phyloP scores from a whole-genome alignment of 2,329 filamentous ascomycete genomes.

The Diaporthe vexans region DNA sequence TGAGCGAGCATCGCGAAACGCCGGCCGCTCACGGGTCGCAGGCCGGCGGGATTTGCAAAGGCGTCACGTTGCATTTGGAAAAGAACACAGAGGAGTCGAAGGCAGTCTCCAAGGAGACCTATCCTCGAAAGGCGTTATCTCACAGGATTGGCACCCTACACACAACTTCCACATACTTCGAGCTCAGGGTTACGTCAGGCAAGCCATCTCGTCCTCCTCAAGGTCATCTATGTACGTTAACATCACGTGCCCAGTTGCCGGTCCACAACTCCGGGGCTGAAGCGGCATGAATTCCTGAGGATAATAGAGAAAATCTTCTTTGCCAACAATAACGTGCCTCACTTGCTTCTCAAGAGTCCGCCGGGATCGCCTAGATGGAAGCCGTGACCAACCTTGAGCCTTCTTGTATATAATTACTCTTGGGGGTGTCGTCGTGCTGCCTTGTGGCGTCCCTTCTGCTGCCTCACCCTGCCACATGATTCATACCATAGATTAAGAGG shows the following conservation, averaged over 20 bases:
- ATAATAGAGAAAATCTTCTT: constrained; percentile 42
- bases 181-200: constrained; percentile 67
- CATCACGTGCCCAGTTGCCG: constrained; percentile 53
- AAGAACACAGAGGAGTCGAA: constrained; percentile 42
- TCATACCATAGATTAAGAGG: constrained; percentile 35
- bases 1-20: constrained; percentile 46
- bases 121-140: constrained; percentile 40
- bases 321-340: constrained; percentile 39
- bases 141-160: constrained; percentile 39
- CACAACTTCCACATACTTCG: constrained; percentile 50
- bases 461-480: constrained; percentile 40
- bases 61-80: constrained; percentile 49
- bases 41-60: constrained; percentile 42
- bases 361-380: constrained; percentile 39
- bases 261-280: constrained; percentile 64
- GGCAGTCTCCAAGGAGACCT: constrained; percentile 43
- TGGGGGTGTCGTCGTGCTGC: constrained; percentile 42
- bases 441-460: constrained; percentile 40
- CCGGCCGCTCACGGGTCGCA: constrained; percentile 39
- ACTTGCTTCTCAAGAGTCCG: constrained; percentile 30
- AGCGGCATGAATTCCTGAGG: constrained; percentile 57
- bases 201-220: constrained; percentile 80
- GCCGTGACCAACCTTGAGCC: constrained; percentile 43
- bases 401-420: constrained; percentile 58
- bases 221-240: constrained; percentile 76